Base-by-base conservation (phyloP, 306 rosid genomes). In the Trifolium subterraneum region DNA sequence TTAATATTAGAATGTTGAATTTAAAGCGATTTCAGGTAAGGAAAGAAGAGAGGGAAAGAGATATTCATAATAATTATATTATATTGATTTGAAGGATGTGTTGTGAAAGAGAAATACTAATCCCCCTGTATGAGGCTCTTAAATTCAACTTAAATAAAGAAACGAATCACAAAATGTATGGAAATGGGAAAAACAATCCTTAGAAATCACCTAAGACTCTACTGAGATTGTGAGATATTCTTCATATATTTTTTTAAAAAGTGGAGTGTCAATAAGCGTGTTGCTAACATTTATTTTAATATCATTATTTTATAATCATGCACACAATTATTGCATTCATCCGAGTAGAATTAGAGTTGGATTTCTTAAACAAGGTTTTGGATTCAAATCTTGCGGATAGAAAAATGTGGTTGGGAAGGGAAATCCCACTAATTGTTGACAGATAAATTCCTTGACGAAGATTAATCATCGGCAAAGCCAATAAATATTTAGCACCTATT, bases 261-360 rank as follows among this genome's bases (percentile, higher is more conserved):
- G 69, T 19, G 45, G 15, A 36, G 18, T 71, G 54, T 14, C 35
- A 39, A 67, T 12, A 33, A 42, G n/a, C 42, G 14, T 42, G 52
- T 69, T 59, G 15, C 11, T 60, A 20, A 23, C 55, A 69, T 60
- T 71, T 61, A 39, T 47, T 8, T 80, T 66, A 68, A 55, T 31
- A 64, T 71, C 44, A 50, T 31, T 71, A 61, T 42, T 79, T 73
- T 55, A 80, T 64, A 81, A 25, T 8, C 42, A n/a, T 14, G 22
- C 31, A 29, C 41, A 29, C 65, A 19, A 15, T 14, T 5, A 60
- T 29, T 23, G 10, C 35, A 25, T 56, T 56, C n/a, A 12, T 52
- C 11, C 6, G 13, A 52, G 59, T 52, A 52, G 59, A 52, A 52
- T 23, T 52, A 52, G 59, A 52, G 14, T 18, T 10, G 25, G 25